phyloP scores from a whole-genome alignment of 371 early-diverging fungal genomes.

The Basidiobolus meristosporus region DNA sequence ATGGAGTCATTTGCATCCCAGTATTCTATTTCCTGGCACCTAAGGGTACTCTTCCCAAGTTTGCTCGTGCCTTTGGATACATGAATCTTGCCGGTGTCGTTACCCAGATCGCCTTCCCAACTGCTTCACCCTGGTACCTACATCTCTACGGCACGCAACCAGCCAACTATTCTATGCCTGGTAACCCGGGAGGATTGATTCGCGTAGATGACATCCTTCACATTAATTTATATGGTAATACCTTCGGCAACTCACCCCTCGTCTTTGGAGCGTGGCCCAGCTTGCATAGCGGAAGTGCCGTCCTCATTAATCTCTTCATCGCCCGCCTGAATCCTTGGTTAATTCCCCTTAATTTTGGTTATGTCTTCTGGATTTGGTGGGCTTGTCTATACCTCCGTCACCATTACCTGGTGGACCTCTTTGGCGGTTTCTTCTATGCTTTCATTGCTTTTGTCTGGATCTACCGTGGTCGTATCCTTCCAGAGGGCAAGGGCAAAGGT shows the following conservation, averaged over 20 bases:
- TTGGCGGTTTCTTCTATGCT: slow-evolving; percentile 46
- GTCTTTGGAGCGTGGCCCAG: slow-evolving; percentile 65
- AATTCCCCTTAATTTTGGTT: slow-evolving; percentile 19
- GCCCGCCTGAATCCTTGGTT: slow-evolving; percentile 22
- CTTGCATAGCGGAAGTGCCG: slow-evolving; percentile 50
- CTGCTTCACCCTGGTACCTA: slow-evolving; percentile 33
- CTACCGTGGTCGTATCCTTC: too few species aligned
- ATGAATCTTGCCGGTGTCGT: slow-evolving; percentile 49
- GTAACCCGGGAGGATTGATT: slow-evolving; percentile 45
- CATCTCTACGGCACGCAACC: slow-evolving; percentile 6
- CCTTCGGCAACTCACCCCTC: slow-evolving; percentile 43
- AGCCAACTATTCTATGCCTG: slow-evolving; percentile 46
- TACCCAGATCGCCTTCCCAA: slow-evolving; percentile 44
- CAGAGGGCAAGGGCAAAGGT: too few species aligned
- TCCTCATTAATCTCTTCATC: slow-evolving; percentile 36
- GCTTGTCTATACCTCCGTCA: slow-evolving; percentile 57
- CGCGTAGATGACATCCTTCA: slow-evolving; percentile 49
- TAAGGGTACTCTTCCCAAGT: slow-evolving; percentile 23
- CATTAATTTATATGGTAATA: slow-evolving; percentile 31
- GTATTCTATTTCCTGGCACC: slow-evolving; percentile 20
- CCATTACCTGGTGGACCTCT: slow-evolving; percentile 51
- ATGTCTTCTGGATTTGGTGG: slow-evolving; percentile 56
- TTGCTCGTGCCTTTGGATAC: slow-evolving; percentile 38
- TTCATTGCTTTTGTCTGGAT: slow-evolving; percentile 7
- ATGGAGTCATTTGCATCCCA: slow-evolving; percentile 15